These are phyloP conservation scores for Arachis monticola DNA, from an alignment of 331 rosid genomes.

Conservation along the genomic window DNA sequence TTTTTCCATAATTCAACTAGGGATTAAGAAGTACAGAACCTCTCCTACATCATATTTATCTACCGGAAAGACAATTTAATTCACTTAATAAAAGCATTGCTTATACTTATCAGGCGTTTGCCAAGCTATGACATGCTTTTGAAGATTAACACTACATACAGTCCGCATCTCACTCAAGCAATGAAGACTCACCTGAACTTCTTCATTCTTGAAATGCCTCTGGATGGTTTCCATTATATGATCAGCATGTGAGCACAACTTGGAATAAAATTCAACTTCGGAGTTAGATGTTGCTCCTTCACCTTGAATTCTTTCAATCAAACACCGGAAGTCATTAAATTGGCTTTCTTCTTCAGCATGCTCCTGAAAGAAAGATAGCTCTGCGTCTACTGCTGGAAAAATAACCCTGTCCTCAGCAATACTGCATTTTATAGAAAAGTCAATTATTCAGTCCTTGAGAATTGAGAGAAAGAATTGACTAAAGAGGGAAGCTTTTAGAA, in stretches of 20 bases:
- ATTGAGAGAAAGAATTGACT: conserved; percentile 2
- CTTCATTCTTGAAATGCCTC: conserved; percentile 88
- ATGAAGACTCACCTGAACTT: conserved; percentile 78
- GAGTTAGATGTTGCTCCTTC: conserved; percentile 83
- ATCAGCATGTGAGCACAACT: conserved; percentile 93
- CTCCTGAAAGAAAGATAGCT: conserved; percentile 83
- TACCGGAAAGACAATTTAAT: conserved; percentile 11
- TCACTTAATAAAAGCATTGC: conserved; percentile 8
- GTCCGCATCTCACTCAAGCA: conserved; percentile 23
- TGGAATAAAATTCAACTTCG: conserved; percentile 80
- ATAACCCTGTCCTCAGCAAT: conserved; percentile 98
- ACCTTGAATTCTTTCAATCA: conserved; percentile 88
- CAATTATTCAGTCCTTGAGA: conserved; percentile 26
- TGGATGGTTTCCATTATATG: conserved; percentile 91
- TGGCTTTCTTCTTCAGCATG: conserved; percentile 96
- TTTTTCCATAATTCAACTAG: conserved; percentile 26
- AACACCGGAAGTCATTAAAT: conserved; percentile 84
- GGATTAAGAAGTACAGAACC: conserved; percentile 16
- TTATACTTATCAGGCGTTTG: conserved; percentile 35
- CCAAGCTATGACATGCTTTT: conserved; percentile 23
- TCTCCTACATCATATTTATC: conserved; percentile 29
- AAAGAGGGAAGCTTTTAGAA: conserved; percentile 24
- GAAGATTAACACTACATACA: conserved; percentile 30
- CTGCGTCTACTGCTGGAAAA: conserved; percentile 97
- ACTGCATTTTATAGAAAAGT: conserved; percentile 64